Evolutionary conservation across 257 asterid species (phyloP).

Genomic region (Fraxinus pennsylvanica): DNA sequence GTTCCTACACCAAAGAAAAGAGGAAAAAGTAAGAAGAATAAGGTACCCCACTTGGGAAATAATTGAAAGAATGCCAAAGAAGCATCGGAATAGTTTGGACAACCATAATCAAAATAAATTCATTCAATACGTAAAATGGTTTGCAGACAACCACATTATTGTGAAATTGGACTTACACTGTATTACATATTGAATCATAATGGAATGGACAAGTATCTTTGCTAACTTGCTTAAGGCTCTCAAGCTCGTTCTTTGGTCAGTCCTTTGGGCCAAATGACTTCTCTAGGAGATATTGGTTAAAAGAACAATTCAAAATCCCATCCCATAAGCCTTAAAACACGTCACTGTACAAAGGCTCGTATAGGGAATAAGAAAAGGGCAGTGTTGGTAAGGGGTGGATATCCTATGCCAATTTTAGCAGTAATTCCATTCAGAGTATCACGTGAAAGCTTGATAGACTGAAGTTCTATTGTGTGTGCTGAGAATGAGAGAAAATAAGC

Average conservation of each 20-base stretch:
- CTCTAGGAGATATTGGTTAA: background rate
- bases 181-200: background rate
- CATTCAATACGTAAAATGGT: background rate
- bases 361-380: background rate
- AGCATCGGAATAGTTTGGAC: too few species aligned
- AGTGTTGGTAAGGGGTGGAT: background rate
- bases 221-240: too few species aligned
- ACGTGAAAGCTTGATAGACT: background rate
- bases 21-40: conserved; percentile 14
- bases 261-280: background rate
- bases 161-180: background rate
- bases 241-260: background rate
- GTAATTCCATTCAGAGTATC: too few species aligned
- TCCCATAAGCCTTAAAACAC: background rate
- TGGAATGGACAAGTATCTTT: too few species aligned
- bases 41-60: background rate
- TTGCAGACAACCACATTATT: too few species aligned
- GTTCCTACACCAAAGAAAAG: conserved; percentile 42
- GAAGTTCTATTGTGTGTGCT: background rate
- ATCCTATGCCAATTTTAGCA: too few species aligned
- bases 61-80: too few species aligned
- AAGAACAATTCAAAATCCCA: background rate
- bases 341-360: background rate
- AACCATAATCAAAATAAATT: too few species aligned
- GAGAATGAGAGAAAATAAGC: background rate